Percentiles rank a stretch among this genome's conserved stretches.
Evolutionary conservation across 306 rosid genomes (phyloP).

Genomic region (Vigna reflexopilosa): DNA sequence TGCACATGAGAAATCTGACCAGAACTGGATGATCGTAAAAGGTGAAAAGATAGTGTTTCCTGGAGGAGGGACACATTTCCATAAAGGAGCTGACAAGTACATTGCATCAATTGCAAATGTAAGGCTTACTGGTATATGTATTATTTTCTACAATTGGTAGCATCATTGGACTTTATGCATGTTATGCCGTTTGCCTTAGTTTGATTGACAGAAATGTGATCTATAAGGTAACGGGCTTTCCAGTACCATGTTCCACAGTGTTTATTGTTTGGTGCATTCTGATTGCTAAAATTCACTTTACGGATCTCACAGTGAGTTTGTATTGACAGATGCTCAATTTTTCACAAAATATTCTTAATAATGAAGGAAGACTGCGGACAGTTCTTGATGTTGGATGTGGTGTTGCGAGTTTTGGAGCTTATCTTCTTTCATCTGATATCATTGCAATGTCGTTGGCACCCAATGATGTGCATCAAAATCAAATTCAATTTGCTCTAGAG

Average conservation of each 20-base stretch:
- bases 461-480: conserved; percentile 57
- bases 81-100: conserved; percentile 54
- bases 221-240: neutral
- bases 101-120: conserved; percentile 54
- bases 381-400: conserved; percentile 58
- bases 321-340: conserved; percentile 52
- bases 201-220: conserved; percentile 17
- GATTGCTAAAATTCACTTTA: conserved; percentile 18
- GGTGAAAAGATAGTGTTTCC: conserved; percentile 55
- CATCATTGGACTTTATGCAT: neutral
- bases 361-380: conserved; percentile 51
- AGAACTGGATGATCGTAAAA: conserved; percentile 58
- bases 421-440: conserved; percentile 50
- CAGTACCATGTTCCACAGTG: conserved; percentile 19
- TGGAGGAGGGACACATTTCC: conserved; percentile 57
- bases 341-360: conserved; percentile 44
- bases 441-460: conserved; percentile 60
- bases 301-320: conserved; percentile 24
- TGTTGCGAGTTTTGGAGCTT: conserved; percentile 54
- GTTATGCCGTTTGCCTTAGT: conserved; percentile 24
- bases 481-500: conserved; percentile 56
- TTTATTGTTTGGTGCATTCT: conserved; percentile 34
- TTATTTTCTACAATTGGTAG: neutral
- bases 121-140: conserved; percentile 33
- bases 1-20: conserved; percentile 57